Base-by-base conservation (phyloP, 441 rosid genomes). In the Francoa sonchifolia region DNA sequence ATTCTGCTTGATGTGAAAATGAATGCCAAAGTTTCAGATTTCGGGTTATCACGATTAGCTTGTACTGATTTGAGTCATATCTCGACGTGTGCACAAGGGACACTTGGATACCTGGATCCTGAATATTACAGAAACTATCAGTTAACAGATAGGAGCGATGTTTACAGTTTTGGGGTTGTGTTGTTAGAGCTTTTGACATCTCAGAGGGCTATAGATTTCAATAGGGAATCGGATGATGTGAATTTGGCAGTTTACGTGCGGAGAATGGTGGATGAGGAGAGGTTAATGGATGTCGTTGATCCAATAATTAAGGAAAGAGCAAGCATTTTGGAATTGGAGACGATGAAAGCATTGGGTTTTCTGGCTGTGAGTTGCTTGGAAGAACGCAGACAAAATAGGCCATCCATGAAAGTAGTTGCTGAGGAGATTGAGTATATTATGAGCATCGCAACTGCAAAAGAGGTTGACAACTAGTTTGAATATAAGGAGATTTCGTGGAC, bases 41-140 rank as follows among this genome's bases (percentile, higher is more conserved):
- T 83, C 8, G 90, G 90, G 23, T 65, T 79, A 15, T 79, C 87
- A 5, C 67, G 94, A 18, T 61, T 79, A 28, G 68, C 88, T 13
- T 44, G 39, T 3, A 79, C 82, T 0, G 94, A 77, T 17, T 62
- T 72, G 26, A 73, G 78, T 36, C 85, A 77, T 47, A 79, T 76
- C 39, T 76, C 94, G 9, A 79, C 89, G 2, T 67, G 83, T 39
- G 78, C 82, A 14, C 82, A 78, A 9, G 89, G 89, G 17, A 79
- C 94, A 0, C 41, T 82, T 0, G 90, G 94, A 6, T 79, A 83
- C 65, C 26, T 79, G 43, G 95, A 79, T 53, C 90, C 89, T 3
- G 89, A 79, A 27, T 79, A 74, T 47, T 79, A 72, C 28, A 53
- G 64, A 12, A 74, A 71, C 50, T 74, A 76, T 56, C 82, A 71